Evolutionary conservation across 768 basidiomycete genomes (phyloP), one percentile per base, ranked within the genome.

Genomic region (Pleurotus djamor): DNA sequence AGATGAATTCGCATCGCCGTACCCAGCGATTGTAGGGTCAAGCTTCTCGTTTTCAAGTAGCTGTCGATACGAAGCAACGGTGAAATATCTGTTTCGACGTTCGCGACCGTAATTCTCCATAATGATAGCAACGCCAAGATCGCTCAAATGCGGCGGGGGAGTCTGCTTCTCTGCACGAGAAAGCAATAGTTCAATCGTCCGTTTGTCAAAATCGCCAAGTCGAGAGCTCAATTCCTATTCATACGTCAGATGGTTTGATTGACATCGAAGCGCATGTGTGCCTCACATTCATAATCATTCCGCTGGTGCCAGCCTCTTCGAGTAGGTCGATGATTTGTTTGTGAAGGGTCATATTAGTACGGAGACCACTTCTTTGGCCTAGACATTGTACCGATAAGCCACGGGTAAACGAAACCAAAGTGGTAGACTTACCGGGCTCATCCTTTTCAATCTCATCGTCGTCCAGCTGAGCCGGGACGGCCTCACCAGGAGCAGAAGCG

Each of bases 101-200:
- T 98, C 92, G 37, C 94, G 85, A 4, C 92, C 92, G 62, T 81
- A 79, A 0, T 85, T 92, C 72, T 97, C 96, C 81, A 89, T 88
- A 33, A 92, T 70, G 38, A 86, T 83, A 17, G 82, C 81, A 52
- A 92, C 82, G 32, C 85, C 81, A 43, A 91, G 76, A 69, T 94
- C 90, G 54, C 77, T 76, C 12, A 95, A 81, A 69, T 94, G 92
- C 4, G 82, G 60, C 4, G 93, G 93, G 12, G 87, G 85, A 8
- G 76, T 77, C 60, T 68, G 77, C 66, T 80, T 86, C 63, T 86
- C 86, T 17, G 89, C 83, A 47, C 89, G 84, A 13, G 81, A 79
- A 35, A 95, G 80, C 28, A 93, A 74, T n/a, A 92, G 80, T 68
- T 96, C 94, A 51, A 95, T 79, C 1, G 89, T 92, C 32, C 94